Evolutionary conservation across 1,284 basidiomycete genomes (phyloP), one percentile per base, ranked within the genome.

Genomic region (Veloboletus limbatus): DNA sequence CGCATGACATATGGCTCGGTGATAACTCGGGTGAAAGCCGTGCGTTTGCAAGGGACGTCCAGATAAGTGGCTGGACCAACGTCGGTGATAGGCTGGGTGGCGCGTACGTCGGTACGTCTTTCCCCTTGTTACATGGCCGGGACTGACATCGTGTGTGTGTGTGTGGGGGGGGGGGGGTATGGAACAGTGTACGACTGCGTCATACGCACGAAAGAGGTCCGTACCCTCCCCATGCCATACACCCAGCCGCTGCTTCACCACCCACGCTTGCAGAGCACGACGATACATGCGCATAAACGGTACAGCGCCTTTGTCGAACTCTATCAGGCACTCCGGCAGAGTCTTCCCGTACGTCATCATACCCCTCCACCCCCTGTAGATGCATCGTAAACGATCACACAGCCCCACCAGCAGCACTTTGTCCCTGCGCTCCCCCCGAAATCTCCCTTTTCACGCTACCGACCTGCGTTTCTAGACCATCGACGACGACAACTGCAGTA

Each of bases 341-440:
- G 75, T 3, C 67, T 86, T 2, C 81, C 84, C 0, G 78, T 82
- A 54, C 41, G 78, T 63, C 28, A 28, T 24, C 5, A 26, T 11
- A 26, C 11, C 3, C 11, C n/a, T n/a, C n/a, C n/a, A n/a, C n/a
- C n/a, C n/a, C n/a, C n/a, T n/a, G n/a, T n/a, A n/a, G n/a, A n/a
- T n/a, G n/a, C 25, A 26, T 32, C n/a, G 25, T 26, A 24, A 18
- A 32, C 33, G 10, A 26, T 20, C 33, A n/a, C 55, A 21, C 26
- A 81, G 74, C 63, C 57, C 14, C 66, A 75, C 27, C 72, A 78
- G 41, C 68, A 69, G 10, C 66, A 71, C 30, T 74, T 76, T 43
- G 63, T 90, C 6, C 85, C 84, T 2, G 45, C 71, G 0, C 73
- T 89, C 1, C 87, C 87, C 0, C 83, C 87, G 0, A 89, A 88